Percentiles rank a stretch among this genome's conserved stretches.
phyloP scores from a whole-genome alignment of 306 rosid genomes.

The Medicago truncatula region DNA sequence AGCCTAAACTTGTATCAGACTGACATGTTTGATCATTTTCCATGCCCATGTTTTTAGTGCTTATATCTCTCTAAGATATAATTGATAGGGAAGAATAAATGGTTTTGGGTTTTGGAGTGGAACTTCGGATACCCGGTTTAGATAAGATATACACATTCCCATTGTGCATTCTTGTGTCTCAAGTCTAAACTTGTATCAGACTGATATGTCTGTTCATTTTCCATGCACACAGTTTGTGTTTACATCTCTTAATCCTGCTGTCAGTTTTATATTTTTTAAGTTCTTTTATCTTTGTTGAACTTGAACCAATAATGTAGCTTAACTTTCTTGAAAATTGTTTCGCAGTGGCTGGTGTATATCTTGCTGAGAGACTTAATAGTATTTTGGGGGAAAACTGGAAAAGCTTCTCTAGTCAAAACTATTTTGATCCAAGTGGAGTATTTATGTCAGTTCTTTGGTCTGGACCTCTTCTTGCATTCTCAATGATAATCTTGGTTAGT shows the following conservation, averaged over 20 bases:
- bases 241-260: slow-evolving; percentile 7
- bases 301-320: slow-evolving; percentile 14
- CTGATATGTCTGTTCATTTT: neutral
- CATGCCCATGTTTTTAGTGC: neutral
- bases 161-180: neutral
- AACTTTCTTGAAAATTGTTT: slow-evolving; percentile 36
- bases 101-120: too few species aligned
- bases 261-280: slow-evolving; percentile 5
- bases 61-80: neutral
- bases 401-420: slow-evolving; percentile 82
- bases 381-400: slow-evolving; percentile 74
- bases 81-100: too few species aligned
- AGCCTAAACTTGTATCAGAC: neutral
- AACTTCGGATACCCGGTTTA: too few species aligned
- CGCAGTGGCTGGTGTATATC: slow-evolving; percentile 92
- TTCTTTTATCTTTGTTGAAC: slow-evolving; percentile 21
- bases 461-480: slow-evolving; percentile 87
- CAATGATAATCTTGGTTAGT: slow-evolving; percentile 92
- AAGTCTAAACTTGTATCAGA: neutral
- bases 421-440: slow-evolving; percentile 84
- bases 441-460: slow-evolving; percentile 88
- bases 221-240: neutral
- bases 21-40: neutral
- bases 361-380: slow-evolving; percentile 78
- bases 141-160: neutral